Base-by-base conservation (phyloP, 2,329 filamentous ascomycete genomes). In the Exophiala sp. region DNA sequence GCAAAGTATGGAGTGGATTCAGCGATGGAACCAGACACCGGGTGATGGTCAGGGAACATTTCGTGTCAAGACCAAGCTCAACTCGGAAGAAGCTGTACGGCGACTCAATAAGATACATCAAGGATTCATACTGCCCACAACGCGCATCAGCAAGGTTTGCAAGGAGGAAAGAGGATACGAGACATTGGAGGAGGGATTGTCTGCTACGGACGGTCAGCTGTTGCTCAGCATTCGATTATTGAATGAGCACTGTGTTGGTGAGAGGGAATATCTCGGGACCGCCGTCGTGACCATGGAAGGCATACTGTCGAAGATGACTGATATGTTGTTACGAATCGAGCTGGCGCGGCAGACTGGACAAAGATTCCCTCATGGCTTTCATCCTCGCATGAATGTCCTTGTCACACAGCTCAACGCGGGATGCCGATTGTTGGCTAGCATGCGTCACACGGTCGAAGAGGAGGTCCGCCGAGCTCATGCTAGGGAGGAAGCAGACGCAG, bases 11-110 rank as follows among this genome's bases (percentile, higher is more conserved):
- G 19, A n/a, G 38, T 41, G 38, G 19, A 27, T 41, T 16, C 38
- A 21, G 5, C 9, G 24, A 30, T 32, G 41, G 30, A 35, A 30
- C 46, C 23, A 19, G 21, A 11, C 21, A 14, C 2, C 38, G 9
- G 9, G 3, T 41, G 10, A 37, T 7, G 24, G n/a, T 41, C 21
- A 37, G 11, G 24, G n/a, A 18, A 27, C 43, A 14, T 55, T 48
- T 40, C 35, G n/a, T 14, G 27, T 55, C 6, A 38, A 21, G 21
- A 48, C 35, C 34, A 50, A 46, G 13, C 47, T 55, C 40, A 51
- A 47, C 39, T 35, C 43, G 27, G 21, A 48, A 6, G 48, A 55
- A 35, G 47, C 48, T 3, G 22, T 39, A n/a, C 32, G 43, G 19
- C 43, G 52, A 9, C 29, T 48, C 18, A 27, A 38, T 14, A 47